These are phyloP conservation scores for Mrakia hoshinonis DNA, from an alignment of 768 basidiomycete species.

Conservation along the genomic window DNA sequence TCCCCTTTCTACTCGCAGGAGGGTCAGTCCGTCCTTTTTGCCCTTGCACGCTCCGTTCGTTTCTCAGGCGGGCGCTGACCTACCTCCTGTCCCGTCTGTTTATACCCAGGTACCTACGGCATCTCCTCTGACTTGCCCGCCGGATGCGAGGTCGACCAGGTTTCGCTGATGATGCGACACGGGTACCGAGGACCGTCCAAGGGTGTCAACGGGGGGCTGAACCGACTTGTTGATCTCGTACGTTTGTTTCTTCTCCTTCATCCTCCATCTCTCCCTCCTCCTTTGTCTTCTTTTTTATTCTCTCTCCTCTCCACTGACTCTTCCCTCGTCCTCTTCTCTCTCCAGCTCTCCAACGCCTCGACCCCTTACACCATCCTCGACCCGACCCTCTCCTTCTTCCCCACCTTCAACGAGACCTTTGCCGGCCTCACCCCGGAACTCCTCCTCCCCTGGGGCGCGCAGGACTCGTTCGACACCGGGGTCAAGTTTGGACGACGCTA, in stretches of 20 bases:
- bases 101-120: not conserved
- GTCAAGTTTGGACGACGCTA: not conserved
- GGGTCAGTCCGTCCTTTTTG: not conserved
- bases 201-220: not conserved
- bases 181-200: constrained; percentile 4
- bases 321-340: constrained; percentile 6
- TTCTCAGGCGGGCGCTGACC: not conserved
- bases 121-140: constrained; percentile 3
- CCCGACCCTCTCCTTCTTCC: constrained; percentile 30
- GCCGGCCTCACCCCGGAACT: constrained; percentile 27
- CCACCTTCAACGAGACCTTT: constrained; percentile 29
- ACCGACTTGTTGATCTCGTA: not conserved
- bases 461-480: constrained; percentile 15
- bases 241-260: too few relatives aligned
- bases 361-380: constrained; percentile 17
- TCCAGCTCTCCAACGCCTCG: not conserved
- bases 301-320: not conserved
- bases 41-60: not conserved
- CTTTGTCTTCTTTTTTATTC: not conserved
- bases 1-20: not conserved
- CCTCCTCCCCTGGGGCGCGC: not conserved
- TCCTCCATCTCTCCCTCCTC: not conserved
- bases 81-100: not conserved
- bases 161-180: constrained; percentile 5
- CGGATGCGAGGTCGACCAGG: constrained; percentile 18